Evolutionary conservation across 2,329 filamentous ascomycete species (phyloP).

Genomic region (Claviceps humidiphila): DNA sequence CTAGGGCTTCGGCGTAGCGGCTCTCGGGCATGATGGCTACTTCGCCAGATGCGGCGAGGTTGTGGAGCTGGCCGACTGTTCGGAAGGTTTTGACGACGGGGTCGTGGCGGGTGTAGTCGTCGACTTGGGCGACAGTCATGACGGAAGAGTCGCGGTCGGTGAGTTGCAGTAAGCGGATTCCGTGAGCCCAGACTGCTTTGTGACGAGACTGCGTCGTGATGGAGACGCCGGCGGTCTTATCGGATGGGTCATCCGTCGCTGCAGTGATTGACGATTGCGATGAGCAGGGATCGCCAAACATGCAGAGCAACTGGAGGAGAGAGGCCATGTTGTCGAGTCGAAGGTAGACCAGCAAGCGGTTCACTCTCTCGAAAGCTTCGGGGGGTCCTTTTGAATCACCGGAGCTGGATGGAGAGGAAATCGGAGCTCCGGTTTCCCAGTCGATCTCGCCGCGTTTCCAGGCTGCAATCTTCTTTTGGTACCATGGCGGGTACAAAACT

Average conservation of each 20-base stretch:
- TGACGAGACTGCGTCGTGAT: not conserved
- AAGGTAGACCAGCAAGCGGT: constrained; percentile 64
- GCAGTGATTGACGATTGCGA: constrained; percentile 2
- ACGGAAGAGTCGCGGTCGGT: constrained; percentile 89
- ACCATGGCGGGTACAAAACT: constrained; percentile 57
- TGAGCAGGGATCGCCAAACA: constrained; percentile 45
- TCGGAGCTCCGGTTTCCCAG: constrained; percentile 42
- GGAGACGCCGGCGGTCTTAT: constrained; percentile 8
- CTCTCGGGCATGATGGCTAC: constrained; percentile 67
- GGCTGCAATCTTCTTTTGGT: constrained; percentile 37
- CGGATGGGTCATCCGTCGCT: constrained; percentile 4
- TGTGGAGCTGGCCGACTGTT: constrained; percentile 73
- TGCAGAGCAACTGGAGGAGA: constrained; percentile 67
- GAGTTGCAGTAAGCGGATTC: constrained; percentile 72
- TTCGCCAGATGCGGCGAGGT: constrained; percentile 68
- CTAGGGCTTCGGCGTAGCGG: constrained; percentile 67
- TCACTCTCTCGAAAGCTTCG: constrained; percentile 25
- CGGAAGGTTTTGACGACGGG: constrained; percentile 86
- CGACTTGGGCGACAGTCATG: constrained; percentile 79
- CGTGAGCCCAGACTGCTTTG: constrained; percentile 54
- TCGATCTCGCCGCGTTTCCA: constrained; percentile 78
- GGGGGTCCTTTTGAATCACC: constrained; percentile 4
- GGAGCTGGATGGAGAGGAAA: constrained; percentile 6
- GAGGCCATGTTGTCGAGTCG: constrained; percentile 74
- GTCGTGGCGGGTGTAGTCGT: constrained; percentile 60